Evolutionary conservation across 306 rosid genomes (phyloP).

Genomic region (Trichosanthes cucumerina): DNA sequence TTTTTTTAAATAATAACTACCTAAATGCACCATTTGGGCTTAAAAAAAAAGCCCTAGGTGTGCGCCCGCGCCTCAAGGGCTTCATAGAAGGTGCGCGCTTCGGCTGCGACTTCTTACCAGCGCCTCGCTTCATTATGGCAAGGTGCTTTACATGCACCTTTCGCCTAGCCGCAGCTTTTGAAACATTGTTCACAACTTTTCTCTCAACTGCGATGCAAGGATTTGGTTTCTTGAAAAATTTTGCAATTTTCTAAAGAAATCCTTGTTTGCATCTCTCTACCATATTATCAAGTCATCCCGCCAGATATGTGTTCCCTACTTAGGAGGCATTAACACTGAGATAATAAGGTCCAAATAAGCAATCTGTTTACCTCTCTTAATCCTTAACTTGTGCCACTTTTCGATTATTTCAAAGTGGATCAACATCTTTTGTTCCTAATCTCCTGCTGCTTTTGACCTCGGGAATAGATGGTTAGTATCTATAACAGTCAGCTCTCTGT

Average conservation of each 20-base stretch:
- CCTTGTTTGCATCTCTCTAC: neutral
- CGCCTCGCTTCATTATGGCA: no score
- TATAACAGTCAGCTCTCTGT: neutral
- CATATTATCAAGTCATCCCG: neutral
- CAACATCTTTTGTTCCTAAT: neutral
- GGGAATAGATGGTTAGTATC: neutral
- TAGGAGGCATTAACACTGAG: neutral
- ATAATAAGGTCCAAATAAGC: neutral
- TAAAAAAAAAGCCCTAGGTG: no score
- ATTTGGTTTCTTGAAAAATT: neutral
- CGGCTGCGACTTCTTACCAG: no score
- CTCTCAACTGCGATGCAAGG: neutral
- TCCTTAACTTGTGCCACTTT: neutral
- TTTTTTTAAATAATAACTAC: no score
- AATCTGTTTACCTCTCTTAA: neutral
- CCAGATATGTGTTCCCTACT: neutral
- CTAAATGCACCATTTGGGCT: no score
- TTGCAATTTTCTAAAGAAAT: neutral
- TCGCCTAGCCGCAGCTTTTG: no score
- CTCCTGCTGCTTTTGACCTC: neutral
- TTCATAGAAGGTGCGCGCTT: no score
- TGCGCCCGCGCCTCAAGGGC: no score
- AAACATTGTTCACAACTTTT: neutral
- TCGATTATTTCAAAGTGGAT: neutral
- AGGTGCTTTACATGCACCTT: no score